phyloP scores from a whole-genome alignment of 495 filamentous ascomycete genomes.

The Neurospora hispaniola region DNA sequence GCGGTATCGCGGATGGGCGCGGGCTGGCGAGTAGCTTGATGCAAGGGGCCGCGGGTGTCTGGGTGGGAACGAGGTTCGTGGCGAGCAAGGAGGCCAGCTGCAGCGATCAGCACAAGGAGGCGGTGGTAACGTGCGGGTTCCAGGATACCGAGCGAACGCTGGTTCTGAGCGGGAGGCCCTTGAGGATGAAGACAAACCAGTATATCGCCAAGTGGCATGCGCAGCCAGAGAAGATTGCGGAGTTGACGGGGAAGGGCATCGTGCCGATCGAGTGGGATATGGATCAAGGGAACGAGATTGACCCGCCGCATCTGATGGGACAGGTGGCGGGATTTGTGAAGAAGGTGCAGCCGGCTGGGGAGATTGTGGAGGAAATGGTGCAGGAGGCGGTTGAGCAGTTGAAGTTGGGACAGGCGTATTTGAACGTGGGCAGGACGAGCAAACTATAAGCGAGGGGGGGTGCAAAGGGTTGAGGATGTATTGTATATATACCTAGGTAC shows the following conservation, averaged over 20 bases:
- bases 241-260: slow-evolving; percentile 60
- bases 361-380: slow-evolving; percentile 85
- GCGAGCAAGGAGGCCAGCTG: slow-evolving; percentile 68
- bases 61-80: slow-evolving; percentile 82
- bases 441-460: slow-evolving; percentile 24
- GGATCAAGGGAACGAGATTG: slow-evolving; percentile 62
- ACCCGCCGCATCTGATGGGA: slow-evolving; percentile 86
- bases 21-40: slow-evolving; percentile 60
- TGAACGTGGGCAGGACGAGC: slow-evolving; percentile 23
- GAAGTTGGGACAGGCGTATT: slow-evolving; percentile 41
- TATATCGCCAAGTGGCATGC: slow-evolving; percentile 72
- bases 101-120: slow-evolving; percentile 66
- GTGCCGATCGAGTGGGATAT: slow-evolving; percentile 74
- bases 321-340: slow-evolving; percentile 71
- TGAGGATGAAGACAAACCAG: slow-evolving; percentile 71
- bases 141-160: slow-evolving; percentile 69
- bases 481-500: no score
- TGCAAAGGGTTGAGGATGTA: neutral
- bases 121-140: slow-evolving; percentile 64
- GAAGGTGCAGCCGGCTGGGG: slow-evolving; percentile 65
- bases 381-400: slow-evolving; percentile 61
- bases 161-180: slow-evolving; percentile 65
- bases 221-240: slow-evolving; percentile 57
- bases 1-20: slow-evolving; percentile 62
- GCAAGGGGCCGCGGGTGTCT: slow-evolving; percentile 65